These are phyloP conservation scores for Manihot esculenta DNA, from an alignment of 441 rosid genomes.

Conservation along the genomic window DNA sequence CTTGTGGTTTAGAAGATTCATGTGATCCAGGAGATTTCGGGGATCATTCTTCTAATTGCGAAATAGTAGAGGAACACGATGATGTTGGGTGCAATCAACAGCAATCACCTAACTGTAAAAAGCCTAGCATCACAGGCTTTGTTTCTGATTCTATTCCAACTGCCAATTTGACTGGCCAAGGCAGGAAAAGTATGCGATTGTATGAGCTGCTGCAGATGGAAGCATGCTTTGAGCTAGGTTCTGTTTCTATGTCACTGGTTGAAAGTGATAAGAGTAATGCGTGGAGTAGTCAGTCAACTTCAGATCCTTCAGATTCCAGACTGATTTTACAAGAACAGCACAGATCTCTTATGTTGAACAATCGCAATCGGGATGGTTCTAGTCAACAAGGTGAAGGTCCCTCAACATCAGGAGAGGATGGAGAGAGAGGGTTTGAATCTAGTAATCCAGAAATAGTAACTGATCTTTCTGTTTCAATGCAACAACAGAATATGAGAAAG, in stretches of 20 bases:
- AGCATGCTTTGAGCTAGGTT: constrained; percentile 46
- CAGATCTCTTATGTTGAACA: constrained; percentile 35
- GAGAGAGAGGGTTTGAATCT: constrained; percentile 40
- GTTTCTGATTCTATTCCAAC: constrained; percentile 34
- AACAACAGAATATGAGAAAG: constrained; percentile 52
- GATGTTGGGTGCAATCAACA: constrained; percentile 29
- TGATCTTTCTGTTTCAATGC: constrained; percentile 40
- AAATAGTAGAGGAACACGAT: constrained; percentile 48
- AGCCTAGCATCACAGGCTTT: constrained; percentile 29
- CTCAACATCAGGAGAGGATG: constrained; percentile 74
- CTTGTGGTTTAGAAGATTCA: constrained; percentile 31
- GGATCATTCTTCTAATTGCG: constrained; percentile 44
- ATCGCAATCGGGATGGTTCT: constrained; percentile 34
- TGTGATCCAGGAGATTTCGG: constrained; percentile 34
- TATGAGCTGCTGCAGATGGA: constrained; percentile 91
- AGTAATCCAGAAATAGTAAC: constrained; percentile 30
- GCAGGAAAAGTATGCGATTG: constrained; percentile 76
- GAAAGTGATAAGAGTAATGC: constrained; percentile 32
- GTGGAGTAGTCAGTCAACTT: constrained; percentile 33
- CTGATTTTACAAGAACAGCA: constrained; percentile 28
- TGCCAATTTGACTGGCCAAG: constrained; percentile 50
- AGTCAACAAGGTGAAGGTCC: constrained; percentile 55
- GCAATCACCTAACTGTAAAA: constrained; percentile 29
- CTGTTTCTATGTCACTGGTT: constrained; percentile 23
- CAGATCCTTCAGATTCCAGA: constrained; percentile 27